Evolutionary conservation across 225 moss, liverwort and hornwort species (phyloP).

Genomic region (Anthoceros angustus): DNA sequence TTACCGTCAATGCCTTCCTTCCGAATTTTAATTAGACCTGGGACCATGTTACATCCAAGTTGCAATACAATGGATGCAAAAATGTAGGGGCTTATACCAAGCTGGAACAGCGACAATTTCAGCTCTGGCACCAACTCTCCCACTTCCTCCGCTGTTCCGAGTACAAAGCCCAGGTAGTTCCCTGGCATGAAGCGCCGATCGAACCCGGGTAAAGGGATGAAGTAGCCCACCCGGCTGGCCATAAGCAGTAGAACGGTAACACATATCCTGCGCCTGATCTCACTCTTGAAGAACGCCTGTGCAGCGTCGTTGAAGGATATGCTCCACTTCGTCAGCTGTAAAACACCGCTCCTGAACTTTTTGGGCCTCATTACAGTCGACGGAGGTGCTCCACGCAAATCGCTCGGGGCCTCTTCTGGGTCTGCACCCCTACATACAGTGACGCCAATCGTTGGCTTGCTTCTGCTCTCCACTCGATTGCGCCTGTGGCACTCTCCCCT

Average conservation of each 20-base stretch:
- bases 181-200: constrained; percentile 92
- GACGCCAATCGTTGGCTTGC: too few species aligned
- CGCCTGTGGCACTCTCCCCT: too few species aligned
- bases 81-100: constrained; percentile 96
- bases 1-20: constrained; percentile 96
- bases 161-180: constrained; percentile 18
- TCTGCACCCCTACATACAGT: too few species aligned
- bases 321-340: constrained; percentile 63
- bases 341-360: constrained; percentile 50
- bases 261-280: constrained; percentile 77
- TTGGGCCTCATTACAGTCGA: too few species aligned
- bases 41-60: constrained; percentile 76
- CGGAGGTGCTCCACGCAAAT: too few species aligned
- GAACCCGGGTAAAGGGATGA: constrained; percentile 84
- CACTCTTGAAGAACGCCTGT: constrained; percentile 77
- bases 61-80: constrained; percentile 97
- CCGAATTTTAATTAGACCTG: constrained; percentile 68
- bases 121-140: constrained; percentile 90
- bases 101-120: constrained; percentile 85
- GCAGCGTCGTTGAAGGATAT: constrained; percentile 69
- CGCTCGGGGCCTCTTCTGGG: too few species aligned
- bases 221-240: constrained; percentile 96
- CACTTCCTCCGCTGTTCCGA: constrained; percentile 42
- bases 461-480: too few species aligned
- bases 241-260: constrained; percentile 82